Evolutionary conservation across 768 basidiomycete species (phyloP).

Genomic region (Russula abietina): DNA sequence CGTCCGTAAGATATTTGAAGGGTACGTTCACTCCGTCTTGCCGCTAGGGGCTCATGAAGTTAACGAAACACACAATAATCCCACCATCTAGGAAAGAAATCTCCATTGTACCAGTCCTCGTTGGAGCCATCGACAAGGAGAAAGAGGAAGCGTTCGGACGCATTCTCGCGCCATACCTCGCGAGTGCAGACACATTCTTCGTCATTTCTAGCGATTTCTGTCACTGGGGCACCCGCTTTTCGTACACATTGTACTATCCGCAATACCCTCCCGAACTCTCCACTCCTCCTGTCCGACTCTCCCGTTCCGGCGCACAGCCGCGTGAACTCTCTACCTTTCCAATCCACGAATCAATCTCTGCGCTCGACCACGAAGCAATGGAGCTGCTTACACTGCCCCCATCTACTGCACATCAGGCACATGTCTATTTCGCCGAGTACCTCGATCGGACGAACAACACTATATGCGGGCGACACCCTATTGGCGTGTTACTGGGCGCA

Average conservation of each 20-base stretch:
- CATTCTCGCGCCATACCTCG: slow-evolving; percentile 76
- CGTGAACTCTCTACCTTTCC: slow-evolving; percentile 44
- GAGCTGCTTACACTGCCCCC: slow-evolving; percentile 56
- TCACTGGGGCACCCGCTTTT: slow-evolving; percentile 89
- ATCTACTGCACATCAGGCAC: slow-evolving; percentile 47
- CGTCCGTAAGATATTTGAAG: slow-evolving; percentile 76
- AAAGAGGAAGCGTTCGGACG: slow-evolving; percentile 60
- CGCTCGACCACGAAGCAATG: slow-evolving; percentile 85
- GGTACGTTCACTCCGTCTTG: slow-evolving; percentile 39
- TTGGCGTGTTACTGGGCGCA: slow-evolving; percentile 84
- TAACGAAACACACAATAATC: neutral
- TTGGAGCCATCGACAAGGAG: slow-evolving; percentile 64
- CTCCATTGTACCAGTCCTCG: slow-evolving; percentile 80
- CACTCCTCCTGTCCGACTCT: slow-evolving; percentile 45
- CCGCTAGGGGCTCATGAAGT: neutral
- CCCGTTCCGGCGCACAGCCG: slow-evolving; percentile 37
- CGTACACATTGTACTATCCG: slow-evolving; percentile 84
- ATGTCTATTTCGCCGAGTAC: slow-evolving; percentile 60
- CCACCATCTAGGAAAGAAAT: slow-evolving; percentile 56
- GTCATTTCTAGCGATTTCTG: slow-evolving; percentile 97
- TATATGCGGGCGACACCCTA: slow-evolving; percentile 95
- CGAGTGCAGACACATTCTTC: slow-evolving; percentile 72
- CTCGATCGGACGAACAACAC: slow-evolving; percentile 80
- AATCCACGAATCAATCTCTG: slow-evolving; percentile 77
- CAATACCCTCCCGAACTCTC: slow-evolving; percentile 44